These are phyloP conservation scores for Corymbia maculata DNA, from an alignment of 345 rosid species.

Conservation along the genomic window DNA sequence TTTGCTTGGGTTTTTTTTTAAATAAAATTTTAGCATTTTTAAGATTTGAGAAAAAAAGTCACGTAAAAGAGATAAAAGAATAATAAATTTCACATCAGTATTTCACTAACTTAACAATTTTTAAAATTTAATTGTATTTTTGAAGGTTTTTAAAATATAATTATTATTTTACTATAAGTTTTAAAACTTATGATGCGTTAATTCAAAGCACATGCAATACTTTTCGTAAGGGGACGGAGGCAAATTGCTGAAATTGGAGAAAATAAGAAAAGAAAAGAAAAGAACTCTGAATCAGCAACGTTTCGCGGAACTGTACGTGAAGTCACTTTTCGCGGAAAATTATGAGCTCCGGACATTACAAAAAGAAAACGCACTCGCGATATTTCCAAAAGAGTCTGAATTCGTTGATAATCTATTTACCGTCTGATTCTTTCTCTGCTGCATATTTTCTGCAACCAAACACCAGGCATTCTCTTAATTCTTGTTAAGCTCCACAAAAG, in stretches of 20 bases:
- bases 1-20: neutral
- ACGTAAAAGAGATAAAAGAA: neutral
- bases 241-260: neutral
- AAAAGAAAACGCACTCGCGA: neutral
- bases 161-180: accelerated
- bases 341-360: neutral
- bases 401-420: neutral
- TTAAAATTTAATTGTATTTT: no score
- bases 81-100: neutral
- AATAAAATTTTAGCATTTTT: no score
- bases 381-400: neutral
- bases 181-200: no score
- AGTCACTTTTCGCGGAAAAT: no score
- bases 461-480: neutral
- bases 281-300: neutral
- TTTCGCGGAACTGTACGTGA: no score
- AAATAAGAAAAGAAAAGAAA: neutral
- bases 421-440: neutral
- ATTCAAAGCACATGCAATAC: no score
- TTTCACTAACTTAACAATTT: neutral
- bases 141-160: no score
- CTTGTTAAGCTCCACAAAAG: neutral
- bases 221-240: neutral
- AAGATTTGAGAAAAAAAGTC: neutral
- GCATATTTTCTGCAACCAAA: neutral